phyloP scores from a whole-genome alignment of 108 stramenopile species.

The Skeletonema potamos region DNA sequence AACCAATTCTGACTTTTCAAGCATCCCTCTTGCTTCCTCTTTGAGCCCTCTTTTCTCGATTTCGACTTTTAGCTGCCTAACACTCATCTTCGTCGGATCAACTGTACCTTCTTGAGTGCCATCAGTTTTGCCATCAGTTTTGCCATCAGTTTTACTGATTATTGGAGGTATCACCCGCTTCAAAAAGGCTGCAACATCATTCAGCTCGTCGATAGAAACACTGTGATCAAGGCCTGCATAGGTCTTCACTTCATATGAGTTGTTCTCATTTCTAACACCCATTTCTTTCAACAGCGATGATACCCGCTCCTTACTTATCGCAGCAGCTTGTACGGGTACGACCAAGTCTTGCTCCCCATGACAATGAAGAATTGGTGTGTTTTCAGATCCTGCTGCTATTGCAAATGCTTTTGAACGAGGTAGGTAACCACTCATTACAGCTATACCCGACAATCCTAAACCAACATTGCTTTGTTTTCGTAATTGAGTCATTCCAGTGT shows the following conservation, averaged over 20 bases:
- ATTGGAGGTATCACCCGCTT: slow-evolving; percentile 40
- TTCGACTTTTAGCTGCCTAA: slow-evolving; percentile 49
- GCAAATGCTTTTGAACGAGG: slow-evolving; percentile 43
- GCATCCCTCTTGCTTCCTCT: slow-evolving; percentile 50
- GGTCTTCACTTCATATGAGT: slow-evolving; percentile 45
- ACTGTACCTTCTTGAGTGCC: not conserved
- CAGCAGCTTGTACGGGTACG: slow-evolving; percentile 44
- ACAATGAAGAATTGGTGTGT: slow-evolving; percentile 59
- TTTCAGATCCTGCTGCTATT: slow-evolving; percentile 35
- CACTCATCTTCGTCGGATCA: slow-evolving; percentile 46
- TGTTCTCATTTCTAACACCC: slow-evolving; percentile 16
- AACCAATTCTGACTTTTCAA: slow-evolving; percentile 55
- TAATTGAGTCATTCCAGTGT: slow-evolving; percentile 51
- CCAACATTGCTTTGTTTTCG: slow-evolving; percentile 22
- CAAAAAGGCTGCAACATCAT: slow-evolving; percentile 41
- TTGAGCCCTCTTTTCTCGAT: slow-evolving; percentile 32
- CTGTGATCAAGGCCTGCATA: slow-evolving; percentile 53
- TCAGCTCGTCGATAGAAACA: slow-evolving; percentile 52
- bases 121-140: not conserved
- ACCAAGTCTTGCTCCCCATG: slow-evolving; percentile 60
- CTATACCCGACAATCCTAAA: slow-evolving; percentile 47
- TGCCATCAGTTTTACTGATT: too few species aligned
- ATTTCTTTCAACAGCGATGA: slow-evolving; percentile 16
- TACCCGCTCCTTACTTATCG: slow-evolving; percentile 22
- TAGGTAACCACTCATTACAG: slow-evolving; percentile 62